Percentiles rank a stretch among this genome's conserved stretches.
phyloP scores from a whole-genome alignment of 2,329 filamentous ascomycete genomes.

The Moelleriella libera region DNA sequence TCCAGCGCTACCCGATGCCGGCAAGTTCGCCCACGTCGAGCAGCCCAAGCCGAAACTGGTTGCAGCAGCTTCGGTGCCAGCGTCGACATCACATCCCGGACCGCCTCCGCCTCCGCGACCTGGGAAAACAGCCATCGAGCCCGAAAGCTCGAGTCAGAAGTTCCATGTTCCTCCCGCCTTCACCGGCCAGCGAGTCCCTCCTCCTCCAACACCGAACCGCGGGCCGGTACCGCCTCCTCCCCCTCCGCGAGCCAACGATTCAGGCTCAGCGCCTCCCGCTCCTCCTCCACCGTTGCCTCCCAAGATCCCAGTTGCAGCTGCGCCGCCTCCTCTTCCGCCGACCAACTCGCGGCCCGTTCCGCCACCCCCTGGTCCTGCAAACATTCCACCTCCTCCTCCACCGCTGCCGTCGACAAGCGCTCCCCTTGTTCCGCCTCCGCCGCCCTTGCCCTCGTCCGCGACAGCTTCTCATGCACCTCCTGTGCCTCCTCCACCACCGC shows the following conservation, averaged over 20 bases:
- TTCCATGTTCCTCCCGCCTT: constrained; percentile 76
- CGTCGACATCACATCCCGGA: constrained; percentile 8
- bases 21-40: constrained; percentile 58
- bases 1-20: constrained; percentile 78
- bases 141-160: constrained; percentile 36
- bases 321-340: constrained; percentile 36
- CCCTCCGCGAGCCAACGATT: constrained; percentile 28
- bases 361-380: constrained; percentile 31
- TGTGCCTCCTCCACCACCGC: constrained; percentile 22
- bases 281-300: constrained; percentile 32
- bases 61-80: constrained; percentile 4
- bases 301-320: constrained; percentile 27
- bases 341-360: constrained; percentile 36
- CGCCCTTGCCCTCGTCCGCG: constrained; percentile 25
- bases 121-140: constrained; percentile 56
- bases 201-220: constrained; percentile 66
- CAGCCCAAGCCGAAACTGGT: constrained; percentile 12
- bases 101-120: constrained; percentile 30
- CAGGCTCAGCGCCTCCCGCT: constrained; percentile 13
- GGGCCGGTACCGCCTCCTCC: constrained; percentile 60
- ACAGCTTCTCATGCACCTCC: constrained; percentile 18
- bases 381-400: constrained; percentile 31
- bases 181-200: constrained; percentile 52
- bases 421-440: constrained; percentile 18
- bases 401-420: constrained; percentile 23